phyloP scores from a whole-genome alignment of 1,284 basidiomycete species.

The Peniophora sp. region DNA sequence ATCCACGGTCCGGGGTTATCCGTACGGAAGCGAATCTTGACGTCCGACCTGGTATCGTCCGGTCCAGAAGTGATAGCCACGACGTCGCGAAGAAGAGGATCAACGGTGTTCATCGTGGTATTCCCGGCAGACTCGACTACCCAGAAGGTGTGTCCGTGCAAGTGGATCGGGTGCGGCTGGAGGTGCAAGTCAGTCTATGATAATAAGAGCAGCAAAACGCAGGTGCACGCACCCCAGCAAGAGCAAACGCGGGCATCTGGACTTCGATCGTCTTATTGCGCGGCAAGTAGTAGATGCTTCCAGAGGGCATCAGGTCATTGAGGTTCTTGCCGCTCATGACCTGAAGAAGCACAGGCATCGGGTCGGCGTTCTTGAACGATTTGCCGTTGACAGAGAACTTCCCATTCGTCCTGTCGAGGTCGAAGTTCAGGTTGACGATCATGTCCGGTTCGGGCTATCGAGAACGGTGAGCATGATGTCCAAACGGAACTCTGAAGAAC shows the following conservation, averaged over 20 bases:
- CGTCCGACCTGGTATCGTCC: slow-evolving; percentile 12
- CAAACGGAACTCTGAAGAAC: not conserved
- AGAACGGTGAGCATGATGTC: slow-evolving; percentile 8
- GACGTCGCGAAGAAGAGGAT: slow-evolving; percentile 31
- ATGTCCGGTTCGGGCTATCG: slow-evolving; percentile 9
- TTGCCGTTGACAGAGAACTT: not conserved
- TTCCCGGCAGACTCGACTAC: slow-evolving; percentile 20
- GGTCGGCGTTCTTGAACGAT: not conserved
- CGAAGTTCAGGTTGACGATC: slow-evolving; percentile 4
- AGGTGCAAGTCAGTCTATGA: too few species aligned
- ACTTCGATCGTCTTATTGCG: not conserved
- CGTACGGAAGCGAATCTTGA: slow-evolving; percentile 19
- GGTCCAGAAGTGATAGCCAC: slow-evolving; percentile 38
- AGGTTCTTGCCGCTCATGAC: not conserved
- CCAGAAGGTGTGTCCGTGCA: slow-evolving; percentile 17
- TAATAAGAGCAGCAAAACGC: slow-evolving; percentile 14
- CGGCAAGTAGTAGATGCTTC: not conserved
- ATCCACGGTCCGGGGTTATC: slow-evolving; percentile 44
- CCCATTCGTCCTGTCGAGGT: not conserved
- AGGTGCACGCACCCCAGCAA: slow-evolving; percentile 13
- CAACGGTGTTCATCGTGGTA: slow-evolving; percentile 17
- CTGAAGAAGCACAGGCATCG: not conserved
- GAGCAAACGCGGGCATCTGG: not conserved
- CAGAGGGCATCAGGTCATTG: not conserved
- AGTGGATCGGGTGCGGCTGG: not conserved